Base-by-base conservation (phyloP, 2,329 filamentous ascomycete genomes). In the Zymoseptoria pseudotritici region DNA sequence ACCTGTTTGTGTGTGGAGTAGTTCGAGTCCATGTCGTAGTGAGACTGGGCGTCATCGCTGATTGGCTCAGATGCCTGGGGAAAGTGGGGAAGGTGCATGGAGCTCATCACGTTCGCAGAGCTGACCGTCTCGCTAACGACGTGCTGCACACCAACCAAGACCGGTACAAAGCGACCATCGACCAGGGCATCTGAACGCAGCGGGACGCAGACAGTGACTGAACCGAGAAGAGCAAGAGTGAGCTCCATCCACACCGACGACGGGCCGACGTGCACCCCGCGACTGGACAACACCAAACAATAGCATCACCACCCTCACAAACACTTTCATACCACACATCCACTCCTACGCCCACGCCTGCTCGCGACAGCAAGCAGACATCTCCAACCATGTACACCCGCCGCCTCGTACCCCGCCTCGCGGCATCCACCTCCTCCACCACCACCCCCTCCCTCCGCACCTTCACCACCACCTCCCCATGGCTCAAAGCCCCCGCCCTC, bases 401-500 rank as follows among this genome's bases (percentile, higher is more conserved):
- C 54, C 64, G 66, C 58, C n/a, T 66, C 50, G 51, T 63, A 26
- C 62, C 64, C 29, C 63, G 66, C 57, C 57, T 67, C 51, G 54
- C 57, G 46, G 56, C 59, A 26, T 55, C 60, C 54, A 26, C 63
- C 19, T 53, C 65, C 17, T 31, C 52, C 20, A 58, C 57, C n/a
- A 19, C 63, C 24, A 54, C 61, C 46, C 49, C 56, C 26, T 24
- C 55, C 24, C 19, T 53, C 9, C 63, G 65, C 19, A 46, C 63
- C 51, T 66, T 66, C 58, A 53, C 52, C n/a, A 24, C 20, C 55
- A 29, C 51, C 54, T 46, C 36, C 2, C 36, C 36, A 46, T 46
- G 36, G 36, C 13, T n/a, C 36, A 67, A 66, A 60, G 79, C 86
- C 20, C 94, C 94, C n/a, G 86, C 88, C 46, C 84, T 99, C 66